Base-by-base conservation (phyloP, 257 asterid genomes). In the Scutellaria baicalensis region DNA sequence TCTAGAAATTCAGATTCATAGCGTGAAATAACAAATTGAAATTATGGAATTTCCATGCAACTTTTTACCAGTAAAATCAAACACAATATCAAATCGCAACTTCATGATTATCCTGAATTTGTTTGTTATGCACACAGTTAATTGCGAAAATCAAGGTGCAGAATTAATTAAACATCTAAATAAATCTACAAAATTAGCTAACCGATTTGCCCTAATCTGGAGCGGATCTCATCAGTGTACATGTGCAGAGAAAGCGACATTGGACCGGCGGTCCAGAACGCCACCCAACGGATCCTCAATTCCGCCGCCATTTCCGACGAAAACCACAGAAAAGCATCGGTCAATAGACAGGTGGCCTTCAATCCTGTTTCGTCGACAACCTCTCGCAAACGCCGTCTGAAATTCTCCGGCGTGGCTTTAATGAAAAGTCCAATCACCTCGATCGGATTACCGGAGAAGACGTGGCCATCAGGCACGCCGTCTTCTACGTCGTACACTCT, bases 281-380 rank as follows among this genome's bases (percentile, higher is more conserved):
- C 83, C 47, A 84, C 57, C 92, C 89, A 86, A 14, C 71, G 67
- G 48, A 75, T 82, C 9, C 75, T 74, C 48, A 59, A 36, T 20
- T 82, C 84, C 66, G 38, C 70, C 13, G 92, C 84, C 31, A 82
- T 65, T 4, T 76, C 77, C 9, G 52, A 56, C 6, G 82, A 63
- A 50, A 86, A 86, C 81, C 82, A 77, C 59, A 86, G 23, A 49
- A 86, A 86, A 0, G 92, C 89, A 43, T 86, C 92, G 1, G 88
- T 80, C 40, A 86, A 12, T 8, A 84, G 60, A 38, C 89, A 86
- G 3, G 81, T 80, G 13, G 80, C 77, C 55, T 57, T 75, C 58
- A 23, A 47, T n/a, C 89, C 85, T 0, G 69, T 63, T 13, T 71
- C 89, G 31, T 68, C 57, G 73, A 64, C 88, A 2, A 77, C 83